Base-by-base conservation (phyloP, 805 yeast genomes). In the Wickerhamiella bombiphila region DNA sequence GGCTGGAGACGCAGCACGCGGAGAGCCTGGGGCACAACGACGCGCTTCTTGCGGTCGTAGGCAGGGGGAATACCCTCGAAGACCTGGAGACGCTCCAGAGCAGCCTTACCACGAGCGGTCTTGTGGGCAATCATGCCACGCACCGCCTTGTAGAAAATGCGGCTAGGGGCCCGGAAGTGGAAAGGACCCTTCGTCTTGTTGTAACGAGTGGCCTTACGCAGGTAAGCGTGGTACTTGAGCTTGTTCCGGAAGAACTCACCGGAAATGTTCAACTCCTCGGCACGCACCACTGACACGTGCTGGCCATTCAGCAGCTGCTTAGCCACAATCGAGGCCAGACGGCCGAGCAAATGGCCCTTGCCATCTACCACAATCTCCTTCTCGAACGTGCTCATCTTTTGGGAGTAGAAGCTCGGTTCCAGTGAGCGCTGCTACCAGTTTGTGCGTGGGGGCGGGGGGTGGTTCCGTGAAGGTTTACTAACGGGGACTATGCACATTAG, bases 131-230 rank as follows among this genome's bases (percentile, higher is more conserved):
- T 72, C 99, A 91, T 91, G 73, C 99, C 99, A 67, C 94, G 81
- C 66, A 91, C 70, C 63, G 99, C 96, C 80, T 91, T 91, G 93
- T 86, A 86, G 72, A 91, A 85, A 71, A 91, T 88, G 74, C 97
- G 85, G 51, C 97, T 86, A 69, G 99, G 99, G 51, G 99, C 99
- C 73, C 97, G 91, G 94, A 91, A 91, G 69, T 91, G 99, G 96
- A 88, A 91, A 63, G 97, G 97, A 74, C 98, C 99, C 68, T 85
- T 80, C 62, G 75, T 79, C 74, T 85, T 85, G 94, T 91, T 91
- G 86, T 68, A 91, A 73, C 94, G 80, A 65, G 98, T 86, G 60
- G 93, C 81, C 79, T 91, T 91, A 79, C 98, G 86, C 70, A 91
- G 80, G 85, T 86, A 91, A 67, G 93, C 99, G 71, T 86, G 96